These are phyloP conservation scores for Yarrowia alimentaria DNA, from an alignment of 805 yeast species.

Conservation along the genomic window DNA sequence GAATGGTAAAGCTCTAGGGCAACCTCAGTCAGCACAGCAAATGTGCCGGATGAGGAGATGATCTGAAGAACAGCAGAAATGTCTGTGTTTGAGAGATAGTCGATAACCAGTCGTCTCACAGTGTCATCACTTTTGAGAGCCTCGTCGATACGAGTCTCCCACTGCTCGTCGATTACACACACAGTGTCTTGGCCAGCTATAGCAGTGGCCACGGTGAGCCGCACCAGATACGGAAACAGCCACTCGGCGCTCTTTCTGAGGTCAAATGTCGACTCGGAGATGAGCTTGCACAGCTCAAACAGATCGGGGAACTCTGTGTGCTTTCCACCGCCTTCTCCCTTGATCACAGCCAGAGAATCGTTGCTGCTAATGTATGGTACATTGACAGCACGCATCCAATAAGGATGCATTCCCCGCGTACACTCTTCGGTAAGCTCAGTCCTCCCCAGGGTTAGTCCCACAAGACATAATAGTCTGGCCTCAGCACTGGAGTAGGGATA, in stretches of 20 bases:
- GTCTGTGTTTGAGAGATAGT: conserved; percentile 31
- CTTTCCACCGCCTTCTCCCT: too few relatives aligned
- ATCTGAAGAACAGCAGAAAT: conserved; percentile 36
- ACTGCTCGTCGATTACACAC: conserved; percentile 66
- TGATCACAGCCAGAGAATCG: conserved; percentile 13
- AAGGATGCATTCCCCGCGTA: conserved; percentile 73
- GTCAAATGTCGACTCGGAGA: conserved; percentile 29
- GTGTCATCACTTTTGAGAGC: conserved; percentile 61
- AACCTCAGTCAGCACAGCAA: not conserved
- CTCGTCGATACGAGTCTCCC: conserved; percentile 67
- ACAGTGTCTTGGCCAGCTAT: conserved; percentile 52
- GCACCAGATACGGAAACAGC: conserved; percentile 48
- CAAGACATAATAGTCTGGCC: conserved; percentile 64
- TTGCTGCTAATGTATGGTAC: conserved; percentile 10
- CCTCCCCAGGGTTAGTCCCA: conserved; percentile 59
- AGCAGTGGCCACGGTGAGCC: conserved; percentile 65
- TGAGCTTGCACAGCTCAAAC: conserved; percentile 11
- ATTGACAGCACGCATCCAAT: conserved; percentile 62
- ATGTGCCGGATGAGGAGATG: conserved; percentile 36
- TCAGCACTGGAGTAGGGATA: conserved; percentile 66
- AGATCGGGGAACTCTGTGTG: conserved; percentile 9
- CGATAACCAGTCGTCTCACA: conserved; percentile 43
- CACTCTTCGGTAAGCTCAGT: conserved; percentile 82
- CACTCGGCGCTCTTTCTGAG: conserved; percentile 42
- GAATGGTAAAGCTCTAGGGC: conserved; percentile 18